These are phyloP conservation scores for Macaranga tanarius DNA, from an alignment of 441 rosid species.

Conservation along the genomic window DNA sequence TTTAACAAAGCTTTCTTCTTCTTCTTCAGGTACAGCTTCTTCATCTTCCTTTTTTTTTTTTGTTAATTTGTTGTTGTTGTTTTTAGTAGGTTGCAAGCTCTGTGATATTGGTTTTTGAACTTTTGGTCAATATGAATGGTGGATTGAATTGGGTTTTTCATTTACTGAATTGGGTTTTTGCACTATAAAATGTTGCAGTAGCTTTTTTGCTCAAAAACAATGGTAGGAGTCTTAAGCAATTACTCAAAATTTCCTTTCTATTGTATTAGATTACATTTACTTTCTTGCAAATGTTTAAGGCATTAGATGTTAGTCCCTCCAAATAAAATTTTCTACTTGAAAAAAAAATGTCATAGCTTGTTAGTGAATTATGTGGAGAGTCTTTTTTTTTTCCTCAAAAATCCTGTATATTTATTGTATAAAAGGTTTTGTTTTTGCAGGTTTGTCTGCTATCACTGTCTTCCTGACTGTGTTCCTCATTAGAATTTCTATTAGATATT, in stretches of 20 bases:
- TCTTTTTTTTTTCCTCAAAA: background rate
- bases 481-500: too few relatives aligned
- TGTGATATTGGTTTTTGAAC: background rate
- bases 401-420: background rate
- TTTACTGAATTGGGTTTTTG: background rate
- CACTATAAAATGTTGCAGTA: too few relatives aligned
- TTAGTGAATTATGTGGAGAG: background rate
- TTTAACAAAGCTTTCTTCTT: too few relatives aligned
- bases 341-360: background rate
- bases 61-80: background rate
- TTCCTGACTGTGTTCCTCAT: background rate
- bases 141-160: background rate
- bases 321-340: too few relatives aligned
- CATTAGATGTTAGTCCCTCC: too few relatives aligned
- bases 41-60: background rate
- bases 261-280: background rate
- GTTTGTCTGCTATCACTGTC: background rate
- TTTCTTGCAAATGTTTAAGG: background rate
- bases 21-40: background rate
- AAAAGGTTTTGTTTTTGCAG: conserved; percentile 4
- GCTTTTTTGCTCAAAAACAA: too few relatives aligned
- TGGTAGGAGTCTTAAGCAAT: background rate
- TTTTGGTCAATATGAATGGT: background rate
- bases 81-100: background rate
- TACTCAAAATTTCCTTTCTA: background rate